Conservation (phyloP, 2,329 filamentous ascomycete genomes). For the Aspergillus latus region DNA sequence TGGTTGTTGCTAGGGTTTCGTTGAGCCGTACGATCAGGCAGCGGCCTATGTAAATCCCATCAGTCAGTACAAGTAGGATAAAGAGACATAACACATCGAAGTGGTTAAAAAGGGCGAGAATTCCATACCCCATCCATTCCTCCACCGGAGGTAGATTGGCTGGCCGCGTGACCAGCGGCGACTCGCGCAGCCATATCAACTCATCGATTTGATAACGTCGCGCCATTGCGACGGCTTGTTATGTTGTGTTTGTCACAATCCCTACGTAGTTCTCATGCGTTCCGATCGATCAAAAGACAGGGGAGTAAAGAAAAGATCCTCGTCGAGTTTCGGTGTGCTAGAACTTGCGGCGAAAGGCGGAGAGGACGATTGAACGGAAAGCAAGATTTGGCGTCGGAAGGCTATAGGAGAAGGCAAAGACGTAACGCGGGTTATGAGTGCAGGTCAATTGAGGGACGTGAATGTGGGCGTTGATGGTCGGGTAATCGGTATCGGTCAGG, state of each 20-base stretch:
- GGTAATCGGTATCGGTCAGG: constrained; percentile 17
- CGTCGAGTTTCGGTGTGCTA: constrained; percentile 2
- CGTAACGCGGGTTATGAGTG: not conserved
- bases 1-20: constrained; percentile 39
- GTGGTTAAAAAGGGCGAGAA: not conserved
- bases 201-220: constrained; percentile 73
- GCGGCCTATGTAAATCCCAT: constrained; percentile 33
- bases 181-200: constrained; percentile 73
- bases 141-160: constrained; percentile 76
- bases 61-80: constrained; percentile 23
- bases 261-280: constrained; percentile 34
- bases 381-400: not conserved
- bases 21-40: constrained; percentile 43
- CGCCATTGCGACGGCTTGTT: constrained; percentile 38
- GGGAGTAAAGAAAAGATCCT: constrained; percentile 7
- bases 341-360: not conserved
- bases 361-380: not conserved
- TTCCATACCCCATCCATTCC: constrained; percentile 87
- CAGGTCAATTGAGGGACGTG: constrained; percentile 1
- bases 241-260: constrained; percentile 17
- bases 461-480: constrained; percentile 15
- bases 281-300: constrained; percentile 10
- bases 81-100: not conserved
- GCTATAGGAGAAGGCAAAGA: not conserved
- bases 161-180: constrained; percentile 80